Evolutionary conservation across 2,329 filamentous ascomycete genomes (phyloP), one percentile per base, ranked within the genome.

Genomic region (Dendryphion nanum): DNA sequence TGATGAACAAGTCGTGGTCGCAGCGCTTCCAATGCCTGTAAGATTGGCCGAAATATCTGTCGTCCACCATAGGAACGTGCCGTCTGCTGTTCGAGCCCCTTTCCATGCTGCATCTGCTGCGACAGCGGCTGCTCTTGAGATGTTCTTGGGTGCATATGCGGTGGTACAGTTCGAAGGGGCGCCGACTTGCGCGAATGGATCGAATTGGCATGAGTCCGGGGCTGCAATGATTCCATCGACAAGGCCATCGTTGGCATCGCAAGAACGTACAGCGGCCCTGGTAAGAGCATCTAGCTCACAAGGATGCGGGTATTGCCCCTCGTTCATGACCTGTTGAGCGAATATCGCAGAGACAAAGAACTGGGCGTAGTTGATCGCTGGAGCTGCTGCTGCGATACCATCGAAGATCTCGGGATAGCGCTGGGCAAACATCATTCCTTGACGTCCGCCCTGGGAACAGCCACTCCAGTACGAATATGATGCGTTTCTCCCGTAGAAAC

Each of bases 301-400:
- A 8, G 29, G 29, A 10, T 15, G 16, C 12, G 29, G 29, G 16
- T 30, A 30, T 8, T 30, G 8, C 29, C 16, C 15, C 44, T 41
- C 8, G 17, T 51, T 46, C 61, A 67, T 66, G n/a, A 58, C 37
- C 17, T 33, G 31, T n/a, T 39, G 35, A 13, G 24, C 37, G n/a
- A n/a, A n/a, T n/a, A n/a, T n/a, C n/a, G n/a, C n/a, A n/a, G n/a
- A n/a, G n/a, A n/a, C n/a, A n/a, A n/a, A n/a, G 10, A 14, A 8
- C 10, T 30, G 13, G 16, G 12, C 29, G 40, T 59, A 67, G 35
- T 69, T 64, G 32, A 69, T 58, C 2, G 67, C 67, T 10, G 69
- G 68, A 2, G 66, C 60, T 4, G 44, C 41, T 4, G 69, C 66
- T 4, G 68, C 38, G 35, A 72, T 70, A 15, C 68, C 67, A 39